phyloP scores from a whole-genome alignment of 2,329 filamentous ascomycete species.

The Pseudonectria buxi region DNA sequence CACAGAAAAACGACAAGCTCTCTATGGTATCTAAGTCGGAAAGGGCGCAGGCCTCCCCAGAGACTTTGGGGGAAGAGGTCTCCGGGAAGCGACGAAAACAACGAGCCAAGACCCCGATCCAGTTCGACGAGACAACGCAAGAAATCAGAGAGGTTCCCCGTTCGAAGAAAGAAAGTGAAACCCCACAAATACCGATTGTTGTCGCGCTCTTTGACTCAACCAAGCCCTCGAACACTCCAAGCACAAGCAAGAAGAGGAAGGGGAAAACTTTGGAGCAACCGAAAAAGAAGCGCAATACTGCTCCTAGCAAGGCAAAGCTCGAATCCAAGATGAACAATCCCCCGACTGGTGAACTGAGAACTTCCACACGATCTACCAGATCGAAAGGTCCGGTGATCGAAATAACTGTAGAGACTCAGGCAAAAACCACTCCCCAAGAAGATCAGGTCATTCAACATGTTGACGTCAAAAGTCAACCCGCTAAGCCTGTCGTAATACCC shows the following conservation, averaged over 20 bases:
- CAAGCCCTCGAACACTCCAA: constrained; percentile 11
- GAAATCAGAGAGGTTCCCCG: constrained; percentile 13
- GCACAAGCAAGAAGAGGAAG: constrained; percentile 7
- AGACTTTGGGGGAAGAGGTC: not conserved
- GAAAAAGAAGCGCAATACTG: constrained; percentile 3
- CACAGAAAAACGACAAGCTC: not conserved
- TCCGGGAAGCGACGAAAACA: constrained; percentile 23
- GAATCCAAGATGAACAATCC: not conserved
- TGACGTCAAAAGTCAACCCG: not conserved
- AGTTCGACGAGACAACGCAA: constrained; percentile 26
- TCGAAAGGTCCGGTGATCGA: no score
- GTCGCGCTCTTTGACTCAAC: constrained; percentile 9
- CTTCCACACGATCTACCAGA: not conserved
- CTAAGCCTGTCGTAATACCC: constrained; percentile 12
- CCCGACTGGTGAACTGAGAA: not conserved
- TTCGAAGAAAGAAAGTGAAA: constrained; percentile 1
- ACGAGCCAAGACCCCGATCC: constrained; percentile 27
- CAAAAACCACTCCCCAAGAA: no score
- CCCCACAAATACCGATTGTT: constrained; percentile 8
- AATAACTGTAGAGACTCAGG: no score
- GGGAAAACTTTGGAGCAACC: not conserved
- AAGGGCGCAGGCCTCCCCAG: not conserved
- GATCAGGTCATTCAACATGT: no score
- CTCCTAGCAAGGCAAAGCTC: not conserved
- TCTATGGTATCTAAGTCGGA: no score